Evolutionary conservation across 371 early-diverging fungal species (phyloP), one percentile per base, ranked within the genome.

Genomic region (Catenaria anguillulae): DNA sequence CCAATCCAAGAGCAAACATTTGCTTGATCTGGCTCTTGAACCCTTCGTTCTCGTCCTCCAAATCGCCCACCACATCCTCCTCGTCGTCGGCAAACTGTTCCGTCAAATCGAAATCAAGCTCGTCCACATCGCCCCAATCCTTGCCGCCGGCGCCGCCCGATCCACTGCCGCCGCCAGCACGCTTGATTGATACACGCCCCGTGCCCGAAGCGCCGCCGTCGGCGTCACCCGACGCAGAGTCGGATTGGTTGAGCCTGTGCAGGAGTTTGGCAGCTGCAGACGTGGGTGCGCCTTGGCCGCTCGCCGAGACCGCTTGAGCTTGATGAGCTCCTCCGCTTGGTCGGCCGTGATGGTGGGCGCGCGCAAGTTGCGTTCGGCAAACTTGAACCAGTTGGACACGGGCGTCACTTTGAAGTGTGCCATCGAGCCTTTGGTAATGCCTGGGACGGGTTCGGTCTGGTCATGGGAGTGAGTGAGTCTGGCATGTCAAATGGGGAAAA

Each of bases 371-470:
- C 40, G 40, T 29, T 83, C 79, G 40, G 79, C 78, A 63, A 97
- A 95, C 68, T 87, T 89, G 76, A 95, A 97, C 89, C 90, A 93
- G 61, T 87, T 80, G 63, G 87, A 77, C 0, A 86, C 88, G 13
- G 90, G 90, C 26, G 91, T 81, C 4, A 93, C 90, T 65, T 84
- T 81, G 71, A 94, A 90, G n/a, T 37, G 37, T 4, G 17, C 24
- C n/a, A n/a, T 46, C 6, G 23, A 8, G n/a, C n/a, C n/a, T n/a
- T n/a, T n/a, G n/a, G n/a, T n/a, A n/a, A n/a, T n/a, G 5, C 46
- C n/a, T n/a, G n/a, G n/a, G n/a, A n/a, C 46, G 24, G 23, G 8
- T 13, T 37, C 4, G 8, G 37, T 37, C 8, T 13, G 13, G 8
- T 37, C 37, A 13, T 37, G 37, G 8, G 37, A 37, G 37, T 37